phyloP scores from a whole-genome alignment of 306 rosid species.

The Castanea sativa region DNA sequence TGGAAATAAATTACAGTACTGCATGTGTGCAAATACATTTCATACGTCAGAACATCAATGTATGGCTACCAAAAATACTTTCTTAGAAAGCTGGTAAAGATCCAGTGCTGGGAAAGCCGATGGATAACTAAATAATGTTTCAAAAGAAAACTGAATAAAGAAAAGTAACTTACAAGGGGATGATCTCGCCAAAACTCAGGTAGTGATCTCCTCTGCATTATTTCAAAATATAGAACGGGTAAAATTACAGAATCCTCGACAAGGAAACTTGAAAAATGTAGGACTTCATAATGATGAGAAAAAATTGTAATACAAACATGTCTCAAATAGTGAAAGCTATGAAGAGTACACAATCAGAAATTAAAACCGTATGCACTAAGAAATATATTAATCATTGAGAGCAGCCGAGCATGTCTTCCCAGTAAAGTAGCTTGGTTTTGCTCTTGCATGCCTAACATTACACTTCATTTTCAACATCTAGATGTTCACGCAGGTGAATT shows the following conservation, averaged over 20 bases:
- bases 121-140: neutral
- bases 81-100: neutral
- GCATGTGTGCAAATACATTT: neutral
- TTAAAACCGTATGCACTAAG: neutral
- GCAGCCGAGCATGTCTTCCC: neutral
- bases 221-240: conserved; percentile 25
- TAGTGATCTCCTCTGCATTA: conserved; percentile 80
- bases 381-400: neutral
- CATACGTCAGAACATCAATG: neutral
- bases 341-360: neutral
- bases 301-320: neutral
- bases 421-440: neutral
- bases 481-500: neutral
- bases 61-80: neutral
- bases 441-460: neutral
- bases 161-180: conserved; percentile 63
- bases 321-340: neutral
- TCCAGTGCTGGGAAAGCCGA: neutral
- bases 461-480: neutral
- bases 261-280: neutral
- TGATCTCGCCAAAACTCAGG: conserved; percentile 99
- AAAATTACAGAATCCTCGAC: conserved; percentile 6
- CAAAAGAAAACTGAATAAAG: conserved; percentile 6
- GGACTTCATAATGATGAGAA: neutral
- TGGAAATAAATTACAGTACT: neutral